Evolutionary conservation across 768 basidiomycete species (phyloP), one percentile per base, ranked within the genome.

Genomic region (Mycena rosella): DNA sequence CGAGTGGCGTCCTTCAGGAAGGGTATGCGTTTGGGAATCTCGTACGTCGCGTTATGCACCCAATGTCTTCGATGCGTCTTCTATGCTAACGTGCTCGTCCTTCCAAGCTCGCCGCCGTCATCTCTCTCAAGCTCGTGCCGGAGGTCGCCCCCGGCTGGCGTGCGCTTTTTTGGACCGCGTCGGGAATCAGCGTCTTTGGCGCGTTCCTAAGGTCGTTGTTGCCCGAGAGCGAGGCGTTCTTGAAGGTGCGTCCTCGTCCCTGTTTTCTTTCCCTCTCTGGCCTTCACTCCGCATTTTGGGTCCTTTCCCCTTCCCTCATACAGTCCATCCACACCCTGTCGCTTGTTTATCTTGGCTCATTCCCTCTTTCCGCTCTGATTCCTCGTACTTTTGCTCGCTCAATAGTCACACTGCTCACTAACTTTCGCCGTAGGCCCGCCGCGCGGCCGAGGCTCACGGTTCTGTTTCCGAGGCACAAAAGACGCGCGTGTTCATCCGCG

Each of bases 161-260:
- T 30, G 79, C 85, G 7, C 79, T 98, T 14, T 97, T 96, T 83
- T 98, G 92, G 89, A 86, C 89, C 38, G 92, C 88, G 1, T 79
- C 92, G 4, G 91, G 90, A 14, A 84, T 96, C 60, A 89, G 89
- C 0, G 76, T 87, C 11, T 88, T 91, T 52, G 90, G 93, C 1
- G 96, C 94, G 0, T 61, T 82, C 8, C 66, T 96, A 58, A 86
- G 95, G 22, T 80, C 86, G n/a, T n/a, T n/a, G n/a, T n/a, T n/a
- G n/a, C n/a, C n/a, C n/a, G n/a, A n/a, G n/a, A n/a, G n/a, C n/a
- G 0, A 86, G 65, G 82, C 87, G 53, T 71, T 71, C 24, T 22
- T 54, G 20, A 65, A 65, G 55, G 63, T 65, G 27, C 38, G 54
- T 58, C 38, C 29, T 30, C 62, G 32, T 63, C 42, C 29, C 54